Evolutionary conservation across 2,329 filamentous ascomycete species (phyloP).

Genomic region (Xylaria sp.): DNA sequence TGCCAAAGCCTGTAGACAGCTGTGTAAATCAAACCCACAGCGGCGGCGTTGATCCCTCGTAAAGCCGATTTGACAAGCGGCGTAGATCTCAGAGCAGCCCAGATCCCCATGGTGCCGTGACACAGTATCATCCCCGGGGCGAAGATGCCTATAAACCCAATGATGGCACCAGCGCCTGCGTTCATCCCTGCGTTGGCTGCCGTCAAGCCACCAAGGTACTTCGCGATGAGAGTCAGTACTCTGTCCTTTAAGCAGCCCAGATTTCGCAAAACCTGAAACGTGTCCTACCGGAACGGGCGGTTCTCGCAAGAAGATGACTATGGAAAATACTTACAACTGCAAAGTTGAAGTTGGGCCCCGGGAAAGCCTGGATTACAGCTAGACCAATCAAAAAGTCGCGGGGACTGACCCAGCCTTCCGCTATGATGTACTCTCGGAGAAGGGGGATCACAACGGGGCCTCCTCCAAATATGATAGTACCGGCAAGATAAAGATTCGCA

Average conservation of each 20-base stretch:
- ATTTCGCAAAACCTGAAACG: not conserved
- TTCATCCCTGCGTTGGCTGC: slow-evolving; percentile 46
- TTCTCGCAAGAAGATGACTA: not conserved
- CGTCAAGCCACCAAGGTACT: slow-evolving; percentile 58
- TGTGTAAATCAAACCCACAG: slow-evolving; percentile 67
- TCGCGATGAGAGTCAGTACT: not conserved
- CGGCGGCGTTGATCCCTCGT: slow-evolving; percentile 63
- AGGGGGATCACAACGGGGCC: slow-evolving; percentile 70
- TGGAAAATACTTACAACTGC: not conserved
- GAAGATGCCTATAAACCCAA: slow-evolving; percentile 61
- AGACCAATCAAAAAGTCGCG: slow-evolving; percentile 76
- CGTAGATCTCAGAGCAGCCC: slow-evolving; percentile 54
- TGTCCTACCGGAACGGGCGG: too few relatives aligned
- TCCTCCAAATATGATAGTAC: slow-evolving; percentile 70
- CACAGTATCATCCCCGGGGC: slow-evolving; percentile 54
- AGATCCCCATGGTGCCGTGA: slow-evolving; percentile 60
- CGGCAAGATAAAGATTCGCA: slow-evolving; percentile 74
- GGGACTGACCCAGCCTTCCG: slow-evolving; percentile 71
- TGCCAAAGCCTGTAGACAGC: slow-evolving; percentile 68
- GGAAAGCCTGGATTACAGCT: slow-evolving; percentile 73
- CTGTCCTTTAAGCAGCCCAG: not conserved
- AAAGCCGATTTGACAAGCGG: slow-evolving; percentile 56
- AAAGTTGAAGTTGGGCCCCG: slow-evolving; percentile 60
- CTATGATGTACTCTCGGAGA: slow-evolving; percentile 66
- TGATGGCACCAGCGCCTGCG: slow-evolving; percentile 52